Evolutionary conservation across 2,329 filamentous ascomycete species (phyloP), one percentile per base, ranked within the genome.

Genomic region (Paraconiothyrium sp.): DNA sequence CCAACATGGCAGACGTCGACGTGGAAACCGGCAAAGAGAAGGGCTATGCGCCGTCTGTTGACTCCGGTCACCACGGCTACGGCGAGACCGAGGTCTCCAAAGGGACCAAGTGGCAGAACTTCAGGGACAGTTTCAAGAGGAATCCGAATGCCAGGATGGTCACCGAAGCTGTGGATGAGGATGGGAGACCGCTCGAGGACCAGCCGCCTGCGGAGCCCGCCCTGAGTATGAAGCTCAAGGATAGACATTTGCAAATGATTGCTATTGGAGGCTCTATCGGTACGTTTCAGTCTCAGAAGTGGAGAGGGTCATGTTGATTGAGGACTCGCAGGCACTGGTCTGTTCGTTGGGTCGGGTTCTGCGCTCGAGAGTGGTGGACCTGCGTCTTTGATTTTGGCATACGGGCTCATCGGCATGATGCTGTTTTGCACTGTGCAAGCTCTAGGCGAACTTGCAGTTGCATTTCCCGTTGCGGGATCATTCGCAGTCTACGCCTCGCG

Each of bases 401-500:
- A 75, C 35, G 69, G 67, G 5, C 63, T 72, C 27, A 64, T 72
- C 27, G 93, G 93, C 16, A 79, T 86, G 67, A 96, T 97, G 92
- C 80, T 97, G 61, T 97, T 91, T 78, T 94, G 90, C 74, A 96
- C 92, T 0, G 90, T 94, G 22, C 93, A 97, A 73, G 92, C 92
- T 0, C 84, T 97, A 14, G 93, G 93, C 63, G 93, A 97, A 78
- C 85, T 97, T 75, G 92, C 93, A 14, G 93, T 97, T 32, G 81
- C 92, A 3, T 97, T 93, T 70, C 93, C 93, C 1, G 90, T 97
- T 16, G 91, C 93, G 14, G 93, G 93, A 44, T 95, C 93, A 1
- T 97, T 97, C 74, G 91, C 92, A 1, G 89, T 92, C 3, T 97
- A 93, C 79, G 94, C 93, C 9, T 95, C 91, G 34, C 87, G 93